phyloP scores from a whole-genome alignment of 768 basidiomycete species.

The Calvatia gigantea region DNA sequence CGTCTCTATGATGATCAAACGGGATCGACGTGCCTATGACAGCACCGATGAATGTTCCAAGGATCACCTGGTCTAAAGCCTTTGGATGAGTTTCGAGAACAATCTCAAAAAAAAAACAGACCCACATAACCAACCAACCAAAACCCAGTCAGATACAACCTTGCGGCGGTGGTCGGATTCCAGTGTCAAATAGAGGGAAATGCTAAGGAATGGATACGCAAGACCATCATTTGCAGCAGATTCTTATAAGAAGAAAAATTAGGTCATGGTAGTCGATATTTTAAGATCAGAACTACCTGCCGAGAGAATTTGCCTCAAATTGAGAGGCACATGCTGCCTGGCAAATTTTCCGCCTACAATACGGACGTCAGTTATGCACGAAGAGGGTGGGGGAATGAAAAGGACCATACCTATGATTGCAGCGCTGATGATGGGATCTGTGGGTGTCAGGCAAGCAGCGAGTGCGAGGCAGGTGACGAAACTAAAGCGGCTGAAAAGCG shows the following conservation, averaged over 20 bases:
- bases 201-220: constrained; percentile 87
- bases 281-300: constrained; percentile 36
- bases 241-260: constrained; percentile 39
- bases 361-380: neutral
- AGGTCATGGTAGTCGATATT: neutral
- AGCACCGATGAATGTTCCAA: constrained; percentile 71
- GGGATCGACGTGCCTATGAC: constrained; percentile 38
- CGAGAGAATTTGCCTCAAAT: constrained; percentile 76
- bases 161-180: constrained; percentile 56
- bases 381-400: neutral
- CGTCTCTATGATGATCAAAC: neutral
- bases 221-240: constrained; percentile 95
- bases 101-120: constrained; percentile 13
- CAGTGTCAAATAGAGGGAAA: constrained; percentile 82
- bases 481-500: constrained; percentile 66
- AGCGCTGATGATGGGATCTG: constrained; percentile 92
- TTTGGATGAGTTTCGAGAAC: neutral
- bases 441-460: constrained; percentile 88
- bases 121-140: constrained; percentile 80
- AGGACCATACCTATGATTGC: constrained; percentile 61
- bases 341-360: constrained; percentile 69
- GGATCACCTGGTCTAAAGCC: constrained; percentile 77
- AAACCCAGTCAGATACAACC: constrained; percentile 82
- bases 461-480: constrained; percentile 80
- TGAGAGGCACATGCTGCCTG: constrained; percentile 61